These are phyloP conservation scores for Verticillium albo-atrum DNA, from an alignment of 2,329 filamentous ascomycete species.

Conservation along the genomic window DNA sequence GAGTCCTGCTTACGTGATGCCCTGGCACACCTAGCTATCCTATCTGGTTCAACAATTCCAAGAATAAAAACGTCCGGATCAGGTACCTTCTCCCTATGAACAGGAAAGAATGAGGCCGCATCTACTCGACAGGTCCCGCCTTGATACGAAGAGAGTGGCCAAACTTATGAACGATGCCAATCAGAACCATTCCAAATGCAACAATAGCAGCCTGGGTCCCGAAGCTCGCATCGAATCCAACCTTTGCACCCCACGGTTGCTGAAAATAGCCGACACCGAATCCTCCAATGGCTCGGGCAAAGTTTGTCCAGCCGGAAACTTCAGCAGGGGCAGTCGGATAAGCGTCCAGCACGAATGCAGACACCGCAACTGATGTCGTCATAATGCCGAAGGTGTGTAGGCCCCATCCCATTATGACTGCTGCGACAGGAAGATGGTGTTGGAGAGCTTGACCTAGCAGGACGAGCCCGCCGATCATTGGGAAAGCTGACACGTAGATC, in stretches of 20 bases:
- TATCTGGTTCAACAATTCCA: no score
- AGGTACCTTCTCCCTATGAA: no score
- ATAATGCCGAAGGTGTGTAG: conserved; percentile 52
- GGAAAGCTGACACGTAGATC: conserved; percentile 39
- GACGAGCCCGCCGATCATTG: conserved; percentile 45
- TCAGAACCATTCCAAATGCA: background rate
- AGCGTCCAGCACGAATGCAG: conserved; percentile 42
- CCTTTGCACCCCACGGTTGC: conserved; percentile 34
- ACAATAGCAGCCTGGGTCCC: conserved; percentile 31
- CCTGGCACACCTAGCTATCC: no score
- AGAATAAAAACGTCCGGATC: no score
- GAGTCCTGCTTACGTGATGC: no score
- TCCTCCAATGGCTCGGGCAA: conserved; percentile 33
- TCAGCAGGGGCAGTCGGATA: conserved; percentile 44
- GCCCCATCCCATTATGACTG: conserved; percentile 35
- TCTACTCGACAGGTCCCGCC: background rate
- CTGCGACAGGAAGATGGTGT: conserved; percentile 34
- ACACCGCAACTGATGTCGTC: conserved; percentile 41
- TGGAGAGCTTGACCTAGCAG: conserved; percentile 49
- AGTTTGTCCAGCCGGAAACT: conserved; percentile 38
- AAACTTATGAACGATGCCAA: background rate
- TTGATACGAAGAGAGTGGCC: background rate
- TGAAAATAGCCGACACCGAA: conserved; percentile 45
- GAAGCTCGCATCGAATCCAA: conserved; percentile 31
- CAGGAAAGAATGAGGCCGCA: no score